Evolutionary conservation across 345 rosid genomes (phyloP).

Genomic region (Euphorbia pulcherrima): DNA sequence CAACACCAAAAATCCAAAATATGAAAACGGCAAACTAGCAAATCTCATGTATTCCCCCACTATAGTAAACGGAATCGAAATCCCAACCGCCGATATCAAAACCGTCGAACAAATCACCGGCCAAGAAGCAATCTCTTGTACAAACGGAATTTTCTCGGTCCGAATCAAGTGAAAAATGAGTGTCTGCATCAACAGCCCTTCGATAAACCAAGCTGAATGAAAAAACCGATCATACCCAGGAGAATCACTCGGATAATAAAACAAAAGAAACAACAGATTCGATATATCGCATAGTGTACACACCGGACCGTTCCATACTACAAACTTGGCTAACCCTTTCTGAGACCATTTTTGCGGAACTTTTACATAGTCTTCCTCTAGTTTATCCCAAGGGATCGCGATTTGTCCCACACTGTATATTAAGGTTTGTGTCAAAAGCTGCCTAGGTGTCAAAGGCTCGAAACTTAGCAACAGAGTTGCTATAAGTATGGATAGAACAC

Average conservation of each 20-base stretch:
- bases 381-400: constrained; percentile 67
- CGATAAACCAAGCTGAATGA: constrained; percentile 56
- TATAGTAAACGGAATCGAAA: constrained; percentile 40
- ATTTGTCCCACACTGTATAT: constrained; percentile 54
- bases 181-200: constrained; percentile 67
- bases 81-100: constrained; percentile 48
- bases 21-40: constrained; percentile 40
- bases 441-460: constrained; percentile 58
- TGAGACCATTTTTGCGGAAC: constrained; percentile 49
- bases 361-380: constrained; percentile 58
- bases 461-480: constrained; percentile 49
- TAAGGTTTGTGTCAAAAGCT: constrained; percentile 63
- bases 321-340: constrained; percentile 47
- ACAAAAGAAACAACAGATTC: constrained; percentile 40
- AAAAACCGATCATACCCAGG: constrained; percentile 15
- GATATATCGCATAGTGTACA: constrained; percentile 51
- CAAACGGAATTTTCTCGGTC: constrained; percentile 58
- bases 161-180: constrained; percentile 60
- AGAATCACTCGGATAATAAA: constrained; percentile 23
- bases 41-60: constrained; percentile 48
- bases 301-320: constrained; percentile 58
- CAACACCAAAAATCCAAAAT: constrained; percentile 50
- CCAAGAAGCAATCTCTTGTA: constrained; percentile 61
- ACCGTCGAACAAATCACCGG: constrained; percentile 51
- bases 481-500: constrained; percentile 48